Evolutionary conservation across 1,284 basidiomycete species (phyloP), one percentile per base, ranked within the genome.

Genomic region (Sanghuangporus weigelae): DNA sequence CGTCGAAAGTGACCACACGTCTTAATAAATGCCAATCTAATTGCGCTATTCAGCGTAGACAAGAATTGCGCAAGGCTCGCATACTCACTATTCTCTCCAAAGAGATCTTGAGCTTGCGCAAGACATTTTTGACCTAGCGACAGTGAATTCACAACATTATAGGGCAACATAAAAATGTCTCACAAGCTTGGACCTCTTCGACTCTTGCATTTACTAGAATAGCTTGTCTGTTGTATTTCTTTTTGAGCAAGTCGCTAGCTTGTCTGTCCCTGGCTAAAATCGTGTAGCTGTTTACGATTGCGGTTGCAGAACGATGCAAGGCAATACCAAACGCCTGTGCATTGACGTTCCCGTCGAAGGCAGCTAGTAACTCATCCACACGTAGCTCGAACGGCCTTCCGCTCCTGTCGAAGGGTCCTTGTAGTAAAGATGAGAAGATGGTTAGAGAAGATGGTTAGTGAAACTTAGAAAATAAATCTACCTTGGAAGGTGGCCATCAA

Each of bases 21-120:
- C 48, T 57, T n/a, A 63, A n/a, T 39, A 58, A 55, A 40, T 55
- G 46, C 62, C 62, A 63, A 26, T 60, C 62, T 63, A 56, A 10
- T 14, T 40, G 26, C 12, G 51, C 12, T 8, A 23, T 23, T 21
- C 35, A 19, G 31, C 26, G 44, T 54, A 58, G 19, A 1, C 11
- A 26, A 8, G n/a, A 36, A 39, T 31, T 7, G 39, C 4, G 19
- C 7, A 39, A 12, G 26, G 21, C 11, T 14, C 16, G 4, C 39
- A 16, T 12, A 39, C 62, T 2, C 19, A 63, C 62, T 59, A 14
- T 60, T 63, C 23, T 59, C 39, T 31, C 58, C 51, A 19, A 54
- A 59, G 4, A 63, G 58, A 19, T 35, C 19, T 2, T 19, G 21
- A 40, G 39, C 26, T 12, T 44, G 49, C 8, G 14, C 21, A 21